Evolutionary conservation across 1,284 basidiomycete species (phyloP), one percentile per base, ranked within the genome.

Genomic region (Austroboletus niveus): DNA sequence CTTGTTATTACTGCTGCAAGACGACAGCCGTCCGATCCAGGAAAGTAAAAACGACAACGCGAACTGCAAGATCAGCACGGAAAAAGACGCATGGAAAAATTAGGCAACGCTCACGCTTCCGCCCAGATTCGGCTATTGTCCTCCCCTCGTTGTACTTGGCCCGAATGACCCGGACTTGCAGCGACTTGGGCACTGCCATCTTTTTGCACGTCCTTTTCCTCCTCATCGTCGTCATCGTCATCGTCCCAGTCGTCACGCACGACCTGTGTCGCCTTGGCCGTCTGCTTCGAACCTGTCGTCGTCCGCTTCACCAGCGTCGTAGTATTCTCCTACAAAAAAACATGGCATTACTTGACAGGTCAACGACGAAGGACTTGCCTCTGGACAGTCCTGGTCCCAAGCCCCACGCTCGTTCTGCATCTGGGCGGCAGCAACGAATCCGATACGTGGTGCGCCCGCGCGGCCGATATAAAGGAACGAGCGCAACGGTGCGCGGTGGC

Each of bases 231-330:
- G 5, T 69, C 72, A 6, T 69, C 68, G 1, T 71, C 68, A 14
- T 70, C 66, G 43, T 78, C 77, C 77, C 77, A 79, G 53, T 74
- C 75, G 44, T 76, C 75, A 15, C 66, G 68, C 15, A 76, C 65
- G 22, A 50, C 42, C 30, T 15, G 11, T 38, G 53, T 59, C 5
- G 20, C 17, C 48, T 52, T 47, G 29, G 17, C 27, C 5, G 9
- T 27, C 32, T 38, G 39, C 38, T 43, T 59, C 45, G 31, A 34
- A 7, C 32, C 8, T 3, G 30, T 51, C 32, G 47, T 17, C 10
- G 48, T 36, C 48, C 45, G 45, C 35, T 34, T 51, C 42, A 45
- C 41, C 12, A 51, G 43, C 35, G 44, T 32, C 42, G 47, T 43
- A 6, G 42, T 49, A 35, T 40, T 39, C 22, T 12, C 45, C 58